A percentile compares a stretch with the other conserved stretches of the same genome.
These are phyloP conservation scores for Rosa chinensis DNA, from an alignment of 306 rosid species.

Conservation along the genomic window DNA sequence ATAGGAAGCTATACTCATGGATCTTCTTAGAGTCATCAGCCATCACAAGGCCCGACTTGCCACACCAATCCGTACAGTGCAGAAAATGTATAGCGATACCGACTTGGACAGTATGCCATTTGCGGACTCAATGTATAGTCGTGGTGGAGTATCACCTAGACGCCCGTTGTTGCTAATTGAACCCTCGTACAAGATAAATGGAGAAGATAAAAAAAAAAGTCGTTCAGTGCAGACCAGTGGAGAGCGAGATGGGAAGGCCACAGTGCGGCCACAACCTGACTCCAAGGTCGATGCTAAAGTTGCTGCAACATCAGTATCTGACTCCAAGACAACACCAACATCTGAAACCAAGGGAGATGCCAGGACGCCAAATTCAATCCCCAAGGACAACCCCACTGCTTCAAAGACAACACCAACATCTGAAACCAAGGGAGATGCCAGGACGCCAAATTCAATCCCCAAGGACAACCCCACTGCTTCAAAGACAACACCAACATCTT, in stretches of 20 bases:
- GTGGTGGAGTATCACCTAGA: constrained; percentile 45
- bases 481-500: too few species aligned
- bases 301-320: constrained; percentile 33
- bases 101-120: constrained; percentile 73
- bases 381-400: constrained; percentile 41
- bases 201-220: constrained; percentile 62
- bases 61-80: constrained; percentile 92
- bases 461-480: constrained; percentile 40
- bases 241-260: constrained; percentile 63
- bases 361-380: constrained; percentile 37
- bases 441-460: constrained; percentile 33
- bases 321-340: constrained; percentile 36
- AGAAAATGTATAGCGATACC: constrained; percentile 62
- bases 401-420: constrained; percentile 30
- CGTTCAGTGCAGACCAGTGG: constrained; percentile 46
- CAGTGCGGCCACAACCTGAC: constrained; percentile 42
- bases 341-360: constrained; percentile 44
- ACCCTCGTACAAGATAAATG: constrained; percentile 56
- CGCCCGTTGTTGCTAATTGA: constrained; percentile 78
- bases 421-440: constrained; percentile 45
- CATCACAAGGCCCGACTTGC: constrained; percentile 98
- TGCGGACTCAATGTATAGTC: constrained; percentile 56
- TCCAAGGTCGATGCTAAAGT: constrained; percentile 40
- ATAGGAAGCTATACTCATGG: constrained; percentile 85
- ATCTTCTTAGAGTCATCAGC: constrained; percentile 93